Evolutionary conservation across 345 rosid genomes (phyloP), one percentile per base, ranked within the genome.

Genomic region (Populus pruinosa): DNA sequence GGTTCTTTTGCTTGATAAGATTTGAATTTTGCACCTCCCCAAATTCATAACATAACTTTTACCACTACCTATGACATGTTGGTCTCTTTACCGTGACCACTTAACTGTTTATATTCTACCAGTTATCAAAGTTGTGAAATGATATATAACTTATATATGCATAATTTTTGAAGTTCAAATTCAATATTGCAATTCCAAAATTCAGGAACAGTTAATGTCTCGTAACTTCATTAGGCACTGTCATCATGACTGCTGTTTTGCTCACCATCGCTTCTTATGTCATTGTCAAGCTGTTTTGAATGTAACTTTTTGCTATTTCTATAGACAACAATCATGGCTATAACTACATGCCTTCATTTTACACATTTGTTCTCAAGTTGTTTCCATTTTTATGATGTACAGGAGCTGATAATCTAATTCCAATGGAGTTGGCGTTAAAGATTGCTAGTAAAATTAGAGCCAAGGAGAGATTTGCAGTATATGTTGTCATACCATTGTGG

Each of bases 371-470:
- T 53, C 29, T 59, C 63, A n/a, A 56, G 67, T 13, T 73, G 31
- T 59, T 36, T 25, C 29, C 20, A 10, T 17, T 41, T 0, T 20
- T 70, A 55, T 44, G 65, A 41, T 79, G 85, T 69, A 73, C 89
- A 96, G 99, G 99, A 82, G 99, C 90, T 77, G 99, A 96, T 83
- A 89, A 96, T 83, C 90, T 96, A 65, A 88, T 96, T 44, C 99
- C 99, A 1, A 93, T 96, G 96, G 99, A 96, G 82, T 78, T 96
- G 89, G 97, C 99, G 55, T 76, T 96, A 82, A 96, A 96, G 90
- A 87, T 96, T 87, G 94, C 85, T 43, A 88, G 89, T 82, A 96
- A 96, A 86, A 93, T 96, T 77, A 87, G 90, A 85, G 96, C 98
- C 21, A 86, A 84, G 23, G 94, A 96, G 86, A 92, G 97, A 85